A percentile compares a stretch with the other conserved stretches of the same genome.
phyloP scores from a whole-genome alignment of 1,139 yeast species.

The Suhomyces guaymorum region DNA sequence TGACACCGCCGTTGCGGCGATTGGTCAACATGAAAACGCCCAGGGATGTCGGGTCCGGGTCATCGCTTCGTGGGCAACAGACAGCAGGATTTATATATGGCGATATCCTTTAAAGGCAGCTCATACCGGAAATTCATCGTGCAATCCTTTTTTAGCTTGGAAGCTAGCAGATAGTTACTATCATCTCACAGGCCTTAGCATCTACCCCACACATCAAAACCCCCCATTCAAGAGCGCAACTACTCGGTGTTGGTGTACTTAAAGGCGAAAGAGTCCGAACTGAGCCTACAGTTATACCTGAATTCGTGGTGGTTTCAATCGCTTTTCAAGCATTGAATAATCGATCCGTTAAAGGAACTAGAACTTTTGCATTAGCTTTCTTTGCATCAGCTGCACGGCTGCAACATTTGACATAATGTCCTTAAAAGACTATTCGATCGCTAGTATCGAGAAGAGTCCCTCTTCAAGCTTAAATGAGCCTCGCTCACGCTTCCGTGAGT shows the following conservation, averaged over 20 bases:
- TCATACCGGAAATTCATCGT: conserved; percentile 9
- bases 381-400: not conserved
- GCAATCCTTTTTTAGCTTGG: too few relatives aligned
- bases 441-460: conserved; percentile 2
- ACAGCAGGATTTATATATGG: conserved; percentile 8
- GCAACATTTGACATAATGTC: not conserved
- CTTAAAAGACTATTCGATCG: conserved; percentile 3
- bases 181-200: too few relatives aligned
- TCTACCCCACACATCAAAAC: not conserved
- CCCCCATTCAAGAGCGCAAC: not conserved
- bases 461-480: conserved; percentile 1
- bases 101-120: conserved; percentile 8
- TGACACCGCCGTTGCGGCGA: conserved; percentile 3
- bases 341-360: too few relatives aligned
- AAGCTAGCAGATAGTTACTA: too few relatives aligned
- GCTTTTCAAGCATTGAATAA: too few relatives aligned
- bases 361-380: too few relatives aligned
- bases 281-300: too few relatives aligned
- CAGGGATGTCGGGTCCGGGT: not conserved
- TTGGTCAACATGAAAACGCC: not conserved
- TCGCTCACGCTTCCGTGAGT: conserved; percentile 3
- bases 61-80: too few relatives aligned
- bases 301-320: too few relatives aligned
- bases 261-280: too few relatives aligned
- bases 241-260: conserved; percentile 1